Percentiles rank a stretch among this genome's conserved stretches.
Conservation (phyloP, 2,329 filamentous ascomycete species). For the Gaeumannomyces tritici region DNA sequence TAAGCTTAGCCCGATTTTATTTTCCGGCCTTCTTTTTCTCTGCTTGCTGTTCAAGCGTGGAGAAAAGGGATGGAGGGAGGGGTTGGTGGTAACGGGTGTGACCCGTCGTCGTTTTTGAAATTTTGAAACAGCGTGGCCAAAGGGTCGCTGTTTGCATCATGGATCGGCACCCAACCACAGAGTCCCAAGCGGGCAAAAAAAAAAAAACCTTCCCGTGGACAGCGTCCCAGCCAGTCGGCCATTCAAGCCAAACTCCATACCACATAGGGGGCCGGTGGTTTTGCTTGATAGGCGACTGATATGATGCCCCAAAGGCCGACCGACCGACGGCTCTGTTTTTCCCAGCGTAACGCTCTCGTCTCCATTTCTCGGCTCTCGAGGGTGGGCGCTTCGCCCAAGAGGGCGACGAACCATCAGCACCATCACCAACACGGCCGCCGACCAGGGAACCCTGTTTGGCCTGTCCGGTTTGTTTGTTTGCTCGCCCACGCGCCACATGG, state of each 20-base stretch:
- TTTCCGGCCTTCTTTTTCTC: background rate
- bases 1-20: slow-evolving; percentile 23
- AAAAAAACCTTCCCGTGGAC: no score
- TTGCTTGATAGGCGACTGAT: background rate
- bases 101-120: background rate
- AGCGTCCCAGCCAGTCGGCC: no score
- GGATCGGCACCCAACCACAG: background rate
- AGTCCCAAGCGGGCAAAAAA: background rate
- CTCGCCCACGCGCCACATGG: no score
- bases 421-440: background rate
- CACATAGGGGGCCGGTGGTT: background rate
- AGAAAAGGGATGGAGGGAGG: background rate
- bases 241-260: no score
- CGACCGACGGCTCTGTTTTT: no score
- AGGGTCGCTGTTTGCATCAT: background rate
- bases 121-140: slow-evolving; percentile 13
- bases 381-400: background rate
- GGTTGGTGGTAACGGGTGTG: background rate
- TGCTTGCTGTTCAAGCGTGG: background rate
- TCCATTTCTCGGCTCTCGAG: no score
- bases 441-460: background rate
- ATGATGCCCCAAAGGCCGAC: no score
- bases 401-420: no score
- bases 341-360: no score
- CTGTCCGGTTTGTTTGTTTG: no score